Percentiles rank a stretch among this genome's conserved stretches.
These are phyloP conservation scores for Tricholoma flavovirens DNA, from an alignment of 768 basidiomycete species.

Conservation along the genomic window DNA sequence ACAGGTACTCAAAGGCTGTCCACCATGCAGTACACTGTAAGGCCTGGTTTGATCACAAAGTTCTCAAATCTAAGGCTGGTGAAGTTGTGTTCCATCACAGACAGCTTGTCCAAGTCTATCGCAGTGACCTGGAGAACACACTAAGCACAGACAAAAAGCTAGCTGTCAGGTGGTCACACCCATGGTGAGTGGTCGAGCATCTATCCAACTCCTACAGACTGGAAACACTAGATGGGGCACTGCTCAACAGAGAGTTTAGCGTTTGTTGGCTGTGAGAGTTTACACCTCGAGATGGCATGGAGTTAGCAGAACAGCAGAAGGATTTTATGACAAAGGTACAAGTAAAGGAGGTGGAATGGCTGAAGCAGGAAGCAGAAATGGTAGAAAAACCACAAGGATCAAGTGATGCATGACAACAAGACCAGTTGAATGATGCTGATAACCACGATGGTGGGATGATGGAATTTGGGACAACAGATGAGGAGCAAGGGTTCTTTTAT, in stretches of 20 bases:
- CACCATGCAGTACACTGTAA: conserved; percentile 20
- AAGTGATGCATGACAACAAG: neutral
- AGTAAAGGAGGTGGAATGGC: neutral
- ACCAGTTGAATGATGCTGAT: neutral
- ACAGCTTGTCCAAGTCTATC: too few relatives aligned
- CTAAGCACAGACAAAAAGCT: conserved; percentile 23
- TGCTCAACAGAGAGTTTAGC: conserved; percentile 7
- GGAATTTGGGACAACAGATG: neutral
- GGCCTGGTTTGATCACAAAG: conserved; percentile 21
- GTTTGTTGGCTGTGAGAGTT: conserved; percentile 16
- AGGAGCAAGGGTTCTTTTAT: too few relatives aligned
- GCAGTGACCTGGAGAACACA: conserved; percentile 24
- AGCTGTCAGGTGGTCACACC: conserved; percentile 25
- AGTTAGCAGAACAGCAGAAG: too few relatives aligned
- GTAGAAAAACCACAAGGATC: neutral
- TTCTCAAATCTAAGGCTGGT: conserved; percentile 10
- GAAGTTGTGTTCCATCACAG: conserved; percentile 21
- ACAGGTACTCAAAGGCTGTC: conserved; percentile 21
- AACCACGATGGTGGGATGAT: neutral
- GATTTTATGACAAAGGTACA: conserved; percentile 1
- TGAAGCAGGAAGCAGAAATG: neutral
- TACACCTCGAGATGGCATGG: conserved; percentile 13
- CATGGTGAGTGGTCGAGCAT: conserved; percentile 3
- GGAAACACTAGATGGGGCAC: too few relatives aligned
- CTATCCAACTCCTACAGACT: conserved; percentile 1